phyloP scores from a whole-genome alignment of 1,284 basidiomycete species.

The Moesziomyces parantarcticus region DNA sequence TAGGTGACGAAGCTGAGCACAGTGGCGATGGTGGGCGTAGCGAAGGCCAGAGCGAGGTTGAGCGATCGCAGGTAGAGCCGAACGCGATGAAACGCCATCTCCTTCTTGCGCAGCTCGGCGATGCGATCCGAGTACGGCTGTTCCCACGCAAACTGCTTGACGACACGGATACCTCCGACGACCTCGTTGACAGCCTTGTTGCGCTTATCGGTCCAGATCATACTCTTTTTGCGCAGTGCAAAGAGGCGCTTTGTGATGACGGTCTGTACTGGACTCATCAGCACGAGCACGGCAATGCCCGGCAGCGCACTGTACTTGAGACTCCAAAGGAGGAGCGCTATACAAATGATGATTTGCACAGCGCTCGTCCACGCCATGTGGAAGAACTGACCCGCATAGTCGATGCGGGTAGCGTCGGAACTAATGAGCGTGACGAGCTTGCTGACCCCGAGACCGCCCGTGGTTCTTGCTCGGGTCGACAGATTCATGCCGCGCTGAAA shows the following conservation, averaged over 20 bases:
- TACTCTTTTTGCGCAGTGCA: conserved; percentile 30
- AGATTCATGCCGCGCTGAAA: conserved; percentile 35
- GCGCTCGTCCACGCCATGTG: conserved; percentile 49
- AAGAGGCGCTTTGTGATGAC: conserved; percentile 44
- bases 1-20: conserved; percentile 69
- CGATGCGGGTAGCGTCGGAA: conserved; percentile 65
- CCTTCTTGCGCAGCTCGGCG: conserved; percentile 71
- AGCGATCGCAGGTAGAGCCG: conserved; percentile 41
- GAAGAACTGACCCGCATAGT: conserved; percentile 44
- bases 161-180: conserved; percentile 37
- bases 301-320: conserved; percentile 40
- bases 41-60: conserved; percentile 47
- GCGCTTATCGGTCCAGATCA: conserved; percentile 37
- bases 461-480: conserved; percentile 22
- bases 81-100: conserved; percentile 69
- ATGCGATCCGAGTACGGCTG: conserved; percentile 71
- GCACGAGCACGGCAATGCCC: conserved; percentile 68
- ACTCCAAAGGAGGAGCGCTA: conserved; percentile 60
- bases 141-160: conserved; percentile 59
- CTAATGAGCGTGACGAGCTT: conserved; percentile 80
- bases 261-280: conserved; percentile 68
- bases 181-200: conserved; percentile 44
- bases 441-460: conserved; percentile 70
- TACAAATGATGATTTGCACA: conserved; percentile 36
- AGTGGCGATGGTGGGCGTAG: conserved; percentile 46